Percentiles rank a stretch among this genome's conserved stretches.
Conservation (phyloP, 169 alveolate species). For the Cryptosporidium xiaoi region DNA sequence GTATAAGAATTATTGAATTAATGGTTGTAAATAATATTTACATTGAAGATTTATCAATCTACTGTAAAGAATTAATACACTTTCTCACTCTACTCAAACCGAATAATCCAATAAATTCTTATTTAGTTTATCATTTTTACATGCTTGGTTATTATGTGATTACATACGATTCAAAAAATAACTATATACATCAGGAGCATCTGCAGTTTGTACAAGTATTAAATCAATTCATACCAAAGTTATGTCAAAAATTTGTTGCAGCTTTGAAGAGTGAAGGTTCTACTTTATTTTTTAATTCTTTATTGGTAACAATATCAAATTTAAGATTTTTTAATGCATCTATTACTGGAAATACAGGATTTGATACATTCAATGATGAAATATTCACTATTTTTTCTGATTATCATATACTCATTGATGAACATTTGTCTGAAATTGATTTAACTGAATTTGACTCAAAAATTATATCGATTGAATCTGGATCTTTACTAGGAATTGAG, state of each 20-base stretch:
- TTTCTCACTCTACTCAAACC: background rate
- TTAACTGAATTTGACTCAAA: background rate
- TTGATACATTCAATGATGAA: background rate
- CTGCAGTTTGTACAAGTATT: slow-evolving; percentile 11
- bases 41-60: slow-evolving; percentile 51
- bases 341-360: background rate
- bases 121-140: background rate
- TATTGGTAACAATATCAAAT: slow-evolving; percentile 8
- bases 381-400: background rate
- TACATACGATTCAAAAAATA: background rate
- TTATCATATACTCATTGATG: background rate
- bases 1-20: slow-evolving; percentile 11
- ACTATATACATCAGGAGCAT: slow-evolving; percentile 5
- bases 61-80: slow-evolving; percentile 18
- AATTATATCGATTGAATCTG: slow-evolving; percentile 22
- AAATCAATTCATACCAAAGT: slow-evolving; percentile 10
- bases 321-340: slow-evolving; percentile 16
- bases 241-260: background rate
- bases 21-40: slow-evolving; percentile 8
- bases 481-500: slow-evolving; percentile 39
- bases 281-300: background rate
- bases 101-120: background rate
- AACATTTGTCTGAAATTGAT: background rate
- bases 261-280: background rate
- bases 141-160: slow-evolving; percentile 13